A percentile compares a stretch with the other conserved stretches of the same genome.
Evolutionary conservation across 2,329 filamentous ascomycete genomes (phyloP).

Genomic region (Botrytis byssoidea): DNA sequence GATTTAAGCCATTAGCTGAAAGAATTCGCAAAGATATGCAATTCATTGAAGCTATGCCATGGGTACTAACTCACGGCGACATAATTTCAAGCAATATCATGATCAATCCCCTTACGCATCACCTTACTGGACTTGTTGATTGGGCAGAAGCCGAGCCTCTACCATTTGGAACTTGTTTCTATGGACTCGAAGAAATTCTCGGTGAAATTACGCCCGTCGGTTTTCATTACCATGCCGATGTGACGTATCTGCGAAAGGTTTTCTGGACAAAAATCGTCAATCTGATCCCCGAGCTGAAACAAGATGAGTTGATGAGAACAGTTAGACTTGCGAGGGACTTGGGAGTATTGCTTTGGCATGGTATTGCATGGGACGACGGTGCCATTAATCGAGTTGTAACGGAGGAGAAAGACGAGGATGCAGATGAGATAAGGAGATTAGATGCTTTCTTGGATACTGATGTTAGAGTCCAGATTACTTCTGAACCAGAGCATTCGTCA

Average conservation of each 20-base stretch:
- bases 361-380: conserved; percentile 62
- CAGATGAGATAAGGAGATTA: conserved; percentile 53
- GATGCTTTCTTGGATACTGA: conserved; percentile 38
- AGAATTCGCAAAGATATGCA: conserved; percentile 36
- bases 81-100: conserved; percentile 58
- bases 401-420: conserved; percentile 47
- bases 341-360: conserved; percentile 62
- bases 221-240: conserved; percentile 47
- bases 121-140: conserved; percentile 56
- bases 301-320: conserved; percentile 36
- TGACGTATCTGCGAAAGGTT: conserved; percentile 43
- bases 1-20: conserved; percentile 33
- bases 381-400: conserved; percentile 57
- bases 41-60: conserved; percentile 47
- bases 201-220: conserved; percentile 43
- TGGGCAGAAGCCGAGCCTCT: conserved; percentile 63
- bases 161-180: conserved; percentile 59
- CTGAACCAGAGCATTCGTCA: too few relatives aligned
- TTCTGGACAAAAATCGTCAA: conserved; percentile 51
- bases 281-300: conserved; percentile 37
- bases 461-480: not conserved
- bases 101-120: conserved; percentile 45
- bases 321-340: conserved; percentile 49
- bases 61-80: conserved; percentile 61
- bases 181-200: conserved; percentile 60